Conservation (phyloP, 2,329 filamentous ascomycete species). For the Alternaria metachromatica region DNA sequence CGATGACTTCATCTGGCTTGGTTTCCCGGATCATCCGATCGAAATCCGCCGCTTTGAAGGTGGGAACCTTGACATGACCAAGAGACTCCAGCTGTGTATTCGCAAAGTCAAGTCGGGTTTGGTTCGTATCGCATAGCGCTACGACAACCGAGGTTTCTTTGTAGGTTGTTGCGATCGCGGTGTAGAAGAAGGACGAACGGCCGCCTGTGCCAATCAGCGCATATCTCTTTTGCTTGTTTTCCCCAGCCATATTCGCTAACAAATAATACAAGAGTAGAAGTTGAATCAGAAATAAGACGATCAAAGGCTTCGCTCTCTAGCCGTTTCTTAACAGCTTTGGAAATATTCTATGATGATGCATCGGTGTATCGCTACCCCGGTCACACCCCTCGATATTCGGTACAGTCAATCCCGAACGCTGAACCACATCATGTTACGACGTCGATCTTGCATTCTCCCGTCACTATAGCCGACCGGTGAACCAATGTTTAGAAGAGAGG, state of each 20-base stretch:
- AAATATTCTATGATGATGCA: slow-evolving; percentile 3
- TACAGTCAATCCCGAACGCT: slow-evolving; percentile 7
- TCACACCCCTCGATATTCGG: slow-evolving; percentile 17
- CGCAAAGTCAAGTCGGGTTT: slow-evolving; percentile 65
- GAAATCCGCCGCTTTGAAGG: slow-evolving; percentile 62
- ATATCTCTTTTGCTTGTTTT: slow-evolving; percentile 47
- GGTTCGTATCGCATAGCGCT: slow-evolving; percentile 66
- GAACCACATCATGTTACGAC: not conserved
- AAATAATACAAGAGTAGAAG: not conserved
- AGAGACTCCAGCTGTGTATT: slow-evolving; percentile 58
- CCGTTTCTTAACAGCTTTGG: slow-evolving; percentile 11
- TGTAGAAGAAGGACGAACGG: slow-evolving; percentile 67
- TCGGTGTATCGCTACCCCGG: slow-evolving; percentile 16
- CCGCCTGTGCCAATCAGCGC: slow-evolving; percentile 66
- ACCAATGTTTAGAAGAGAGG: not conserved
- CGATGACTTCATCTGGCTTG: slow-evolving; percentile 66
- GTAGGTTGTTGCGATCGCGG: slow-evolving; percentile 63
- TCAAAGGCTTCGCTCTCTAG: slow-evolving; percentile 2
- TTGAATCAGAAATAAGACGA: not conserved
- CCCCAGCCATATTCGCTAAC: slow-evolving; percentile 15
- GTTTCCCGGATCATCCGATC: slow-evolving; percentile 65
- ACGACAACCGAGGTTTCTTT: slow-evolving; percentile 59
- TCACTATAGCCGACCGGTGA: not conserved
- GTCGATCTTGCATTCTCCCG: slow-evolving; percentile 16
- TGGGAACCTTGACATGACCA: slow-evolving; percentile 59